These are phyloP conservation scores for Parasitella parasitica DNA, from an alignment of 371 early-diverging fungal species.

Conservation along the genomic window DNA sequence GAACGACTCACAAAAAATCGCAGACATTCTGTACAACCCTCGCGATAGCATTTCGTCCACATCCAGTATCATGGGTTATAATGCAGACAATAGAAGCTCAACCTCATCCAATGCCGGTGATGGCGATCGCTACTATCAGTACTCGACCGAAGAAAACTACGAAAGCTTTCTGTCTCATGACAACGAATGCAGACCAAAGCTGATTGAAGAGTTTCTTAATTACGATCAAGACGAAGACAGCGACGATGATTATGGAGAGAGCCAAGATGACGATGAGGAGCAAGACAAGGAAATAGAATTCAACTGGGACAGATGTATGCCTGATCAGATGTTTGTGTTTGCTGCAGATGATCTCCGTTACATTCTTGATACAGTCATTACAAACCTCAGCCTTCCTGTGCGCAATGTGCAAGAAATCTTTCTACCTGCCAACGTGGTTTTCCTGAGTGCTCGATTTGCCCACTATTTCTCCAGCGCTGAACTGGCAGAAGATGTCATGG, in stretches of 20 bases:
- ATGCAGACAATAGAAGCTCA: slow-evolving; percentile 28
- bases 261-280: slow-evolving; percentile 24
- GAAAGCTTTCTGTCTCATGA: slow-evolving; percentile 52
- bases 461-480: slow-evolving; percentile 74
- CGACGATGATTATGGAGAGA: slow-evolving; percentile 22
- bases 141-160: slow-evolving; percentile 43
- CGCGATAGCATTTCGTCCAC: slow-evolving; percentile 60
- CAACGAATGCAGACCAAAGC: slow-evolving; percentile 42
- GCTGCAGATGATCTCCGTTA: slow-evolving; percentile 63
- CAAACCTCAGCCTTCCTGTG: slow-evolving; percentile 59
- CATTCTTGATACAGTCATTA: slow-evolving; percentile 72
- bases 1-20: slow-evolving; percentile 58
- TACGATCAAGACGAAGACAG: slow-evolving; percentile 5
- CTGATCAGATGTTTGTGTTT: slow-evolving; percentile 92
- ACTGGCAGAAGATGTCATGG: slow-evolving; percentile 67
- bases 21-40: slow-evolving; percentile 58
- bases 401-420: slow-evolving; percentile 58
- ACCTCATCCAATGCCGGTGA: slow-evolving; percentile 34
- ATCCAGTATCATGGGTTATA: slow-evolving; percentile 34
- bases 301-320: slow-evolving; percentile 75
- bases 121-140: slow-evolving; percentile 50
- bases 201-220: slow-evolving; percentile 39
- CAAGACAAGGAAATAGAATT: slow-evolving; percentile 36
- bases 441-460: slow-evolving; percentile 86
- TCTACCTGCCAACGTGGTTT: slow-evolving; percentile 83